Evolutionary conservation across 2,329 filamentous ascomycete genomes (phyloP).

Genomic region (Blastomyces parvus): DNA sequence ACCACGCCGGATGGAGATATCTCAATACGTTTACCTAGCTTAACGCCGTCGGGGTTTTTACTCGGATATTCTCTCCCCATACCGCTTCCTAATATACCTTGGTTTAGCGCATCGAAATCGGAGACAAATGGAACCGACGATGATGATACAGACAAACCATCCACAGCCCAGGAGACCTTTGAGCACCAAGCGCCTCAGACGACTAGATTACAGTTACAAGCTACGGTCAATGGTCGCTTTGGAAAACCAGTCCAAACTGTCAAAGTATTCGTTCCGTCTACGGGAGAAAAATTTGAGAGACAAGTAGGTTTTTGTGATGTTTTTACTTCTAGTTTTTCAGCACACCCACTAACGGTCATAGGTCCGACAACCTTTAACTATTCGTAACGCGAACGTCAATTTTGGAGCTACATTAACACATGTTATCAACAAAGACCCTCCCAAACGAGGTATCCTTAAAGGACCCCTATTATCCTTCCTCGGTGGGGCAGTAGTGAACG

Average conservation of each 20-base stretch:
- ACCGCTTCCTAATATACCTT: slow-evolving; percentile 23
- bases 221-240: slow-evolving; percentile 26
- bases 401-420: slow-evolving; percentile 27
- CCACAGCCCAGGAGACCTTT: neutral
- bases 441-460: slow-evolving; percentile 18
- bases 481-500: slow-evolving; percentile 23
- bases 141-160: slow-evolving; percentile 14
- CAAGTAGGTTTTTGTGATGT: slow-evolving; percentile 20
- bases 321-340: neutral
- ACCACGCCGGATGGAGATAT: slow-evolving; percentile 24
- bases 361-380: slow-evolving; percentile 25
- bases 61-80: slow-evolving; percentile 29
- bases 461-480: slow-evolving; percentile 23
- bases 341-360: slow-evolving; percentile 17
- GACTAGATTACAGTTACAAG: slow-evolving; percentile 25
- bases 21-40: slow-evolving; percentile 23
- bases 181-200: slow-evolving; percentile 13
- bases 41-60: slow-evolving; percentile 21
- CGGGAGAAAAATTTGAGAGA: slow-evolving; percentile 19
- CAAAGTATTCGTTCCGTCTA: slow-evolving; percentile 21
- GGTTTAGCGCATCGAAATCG: slow-evolving; percentile 13
- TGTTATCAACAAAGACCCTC: slow-evolving; percentile 21
- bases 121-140: slow-evolving; percentile 16
- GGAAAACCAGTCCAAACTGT: slow-evolving; percentile 19
- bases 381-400: slow-evolving; percentile 21